Evolutionary conservation across 345 rosid genomes (phyloP), one percentile per base, ranked within the genome.

Genomic region (Streptanthus diversifolius): DNA sequence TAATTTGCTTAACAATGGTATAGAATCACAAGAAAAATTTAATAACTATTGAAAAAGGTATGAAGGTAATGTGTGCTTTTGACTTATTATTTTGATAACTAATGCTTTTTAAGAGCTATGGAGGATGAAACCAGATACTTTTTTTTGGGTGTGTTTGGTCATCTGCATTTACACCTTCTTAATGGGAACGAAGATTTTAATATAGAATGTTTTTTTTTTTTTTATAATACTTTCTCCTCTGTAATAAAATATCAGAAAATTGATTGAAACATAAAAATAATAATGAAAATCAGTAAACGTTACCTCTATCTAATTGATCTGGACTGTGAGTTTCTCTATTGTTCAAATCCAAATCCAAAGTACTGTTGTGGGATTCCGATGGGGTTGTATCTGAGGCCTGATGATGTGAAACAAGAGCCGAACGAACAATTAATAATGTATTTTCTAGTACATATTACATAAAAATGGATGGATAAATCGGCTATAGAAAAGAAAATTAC

Each of bases 241-340:
- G 22, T 18, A 39, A 27, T 17, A 8, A 41, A 61, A 17, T 47
- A 47, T 70, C 29, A 62, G 14, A 33, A 47, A 25, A 37, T 36
- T 5, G 14, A 27, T 19, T 60, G 27, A 27, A 60, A 17, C 29
- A 11, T 25, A 21, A n/a, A 21, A 5, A 17, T 13, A 3, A 18
- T 13, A 1, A 57, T 14, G 3, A 29, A 65, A 48, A 14, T 25
- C 4, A 15, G 22, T 17, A 25, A 48, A 47, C 13, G 45, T 36
- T 41, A 63, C 77, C 70, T 33, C 36, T n/a, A n/a, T 71, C 12
- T 32, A 53, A n/a, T 43, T n/a, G 7, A 30, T 72, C 62, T 72
- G 53, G 63, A 40, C 40, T 40, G 44, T 7, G 19, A 40, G 54
- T 32, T 72, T 63, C 22, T 63, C 45, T 62, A 63, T 14, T 49